These are phyloP conservation scores for Diaporthe vaccinii DNA, from an alignment of 2,329 filamentous ascomycete genomes.

Conservation along the genomic window DNA sequence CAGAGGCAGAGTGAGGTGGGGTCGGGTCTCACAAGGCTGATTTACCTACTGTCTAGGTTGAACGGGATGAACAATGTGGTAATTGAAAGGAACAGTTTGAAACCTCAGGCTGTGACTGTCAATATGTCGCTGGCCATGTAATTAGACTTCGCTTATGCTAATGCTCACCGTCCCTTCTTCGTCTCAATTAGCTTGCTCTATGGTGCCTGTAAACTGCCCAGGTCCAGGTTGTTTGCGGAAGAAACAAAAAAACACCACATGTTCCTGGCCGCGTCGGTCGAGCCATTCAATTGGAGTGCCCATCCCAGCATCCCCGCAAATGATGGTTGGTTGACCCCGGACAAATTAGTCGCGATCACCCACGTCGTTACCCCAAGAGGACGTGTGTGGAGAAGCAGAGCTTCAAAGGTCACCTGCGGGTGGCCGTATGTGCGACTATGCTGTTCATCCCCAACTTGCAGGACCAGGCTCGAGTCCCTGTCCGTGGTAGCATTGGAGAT, in stretches of 20 bases:
- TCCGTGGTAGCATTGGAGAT: conserved; percentile 30
- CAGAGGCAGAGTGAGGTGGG: neutral
- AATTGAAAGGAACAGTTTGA: neutral
- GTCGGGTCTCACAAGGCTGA: conserved; percentile 20
- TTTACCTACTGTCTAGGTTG: neutral
- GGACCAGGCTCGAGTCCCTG: conserved; percentile 24
- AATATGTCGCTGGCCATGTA: neutral
- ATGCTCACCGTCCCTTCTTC: conserved; percentile 13
- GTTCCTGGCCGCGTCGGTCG: conserved; percentile 27
- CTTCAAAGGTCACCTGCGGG: conserved; percentile 22
- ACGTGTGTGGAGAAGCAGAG: conserved; percentile 24
- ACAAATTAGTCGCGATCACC: conserved; percentile 19
- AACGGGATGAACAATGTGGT: neutral
- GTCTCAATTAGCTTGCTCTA: neutral
- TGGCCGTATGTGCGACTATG: conserved; percentile 13
- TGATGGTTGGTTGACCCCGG: conserved; percentile 26
- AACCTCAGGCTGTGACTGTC: neutral
- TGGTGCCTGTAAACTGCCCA: conserved; percentile 18
- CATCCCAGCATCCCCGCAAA: conserved; percentile 29
- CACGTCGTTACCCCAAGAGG: conserved; percentile 10
- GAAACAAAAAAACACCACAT: conserved; percentile 25
- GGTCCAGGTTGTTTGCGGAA: conserved; percentile 19
- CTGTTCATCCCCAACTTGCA: conserved; percentile 24
- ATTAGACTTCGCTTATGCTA: neutral
- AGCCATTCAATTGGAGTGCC: conserved; percentile 14